Base-by-base conservation (phyloP, 495 filamentous ascomycete genomes). In the Endocarpon pusillum region DNA sequence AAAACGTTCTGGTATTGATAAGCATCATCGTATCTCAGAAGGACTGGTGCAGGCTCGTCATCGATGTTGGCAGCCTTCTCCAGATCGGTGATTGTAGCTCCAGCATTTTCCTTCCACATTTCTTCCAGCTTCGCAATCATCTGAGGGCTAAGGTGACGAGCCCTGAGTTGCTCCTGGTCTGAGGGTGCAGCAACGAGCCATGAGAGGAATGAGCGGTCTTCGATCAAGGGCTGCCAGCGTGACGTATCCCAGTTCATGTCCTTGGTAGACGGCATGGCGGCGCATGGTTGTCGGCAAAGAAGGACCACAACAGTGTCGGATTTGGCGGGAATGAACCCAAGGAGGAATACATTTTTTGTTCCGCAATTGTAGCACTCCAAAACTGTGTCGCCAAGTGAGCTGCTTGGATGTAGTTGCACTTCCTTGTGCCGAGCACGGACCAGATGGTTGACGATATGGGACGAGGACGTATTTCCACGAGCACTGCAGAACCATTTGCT, bases 221-320 rank as follows among this genome's bases (percentile, higher is more conserved):
- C 86, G 39, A 99, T 94, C 23, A 99, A 64, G 2, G 89, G 89
- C 45, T 96, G 86, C 89, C 89, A 99, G 42, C 85, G 75, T 5
- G 91, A 93, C 10, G 85, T 87, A 57, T 99, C 89, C 89, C 89
- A 99, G 52, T 87, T 96, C 89, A 99, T 99, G 48, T 96, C 89
- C 59, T 99, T 99, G n/a, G 83, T 84, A 8, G 87, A 93, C 3
- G 82, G 78, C 63, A 79, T 84, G 21, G 91, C 73, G 24, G 85
- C 89, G 57, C 89, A 99, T 29, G 89, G 89, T 52, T 96, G 89
- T 20, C 89, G 82, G 55, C 89, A 99, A 6, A 99, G 68, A 25
- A 99, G 71, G 12, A 99, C 89, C 15, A 99, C 89, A 15, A 99
- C 89, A 0, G 89, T 94, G 44, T 99, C 89, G 2, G 87, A 94